A percentile compares a stretch with the other conserved stretches of the same genome.
phyloP scores from a whole-genome alignment of 164 flowering plant species.

The Piper betle region DNA sequence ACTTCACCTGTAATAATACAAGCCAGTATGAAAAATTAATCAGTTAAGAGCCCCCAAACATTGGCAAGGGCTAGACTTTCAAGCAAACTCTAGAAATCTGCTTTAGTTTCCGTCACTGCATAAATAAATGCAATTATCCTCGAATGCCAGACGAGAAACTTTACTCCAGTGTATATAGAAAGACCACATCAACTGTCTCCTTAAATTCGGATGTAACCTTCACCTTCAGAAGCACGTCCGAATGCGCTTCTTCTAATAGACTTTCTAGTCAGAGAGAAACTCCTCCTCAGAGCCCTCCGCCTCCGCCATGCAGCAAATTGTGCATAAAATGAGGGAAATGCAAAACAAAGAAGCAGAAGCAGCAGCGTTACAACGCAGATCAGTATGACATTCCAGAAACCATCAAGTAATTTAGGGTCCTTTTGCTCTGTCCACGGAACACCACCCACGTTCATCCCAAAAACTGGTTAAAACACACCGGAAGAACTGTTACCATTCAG shows the following conservation, averaged over 20 bases:
- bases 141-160: no score
- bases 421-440: slow-evolving; percentile 89
- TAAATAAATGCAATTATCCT: no score
- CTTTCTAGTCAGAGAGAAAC: slow-evolving; percentile 66
- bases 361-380: slow-evolving; percentile 49
- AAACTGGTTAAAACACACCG: slow-evolving; percentile 33
- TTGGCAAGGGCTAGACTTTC: no score
- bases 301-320: slow-evolving; percentile 46
- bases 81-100: no score
- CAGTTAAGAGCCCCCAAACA: no score
- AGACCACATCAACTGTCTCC: neutral
- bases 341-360: slow-evolving; percentile 56
- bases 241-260: slow-evolving; percentile 35
- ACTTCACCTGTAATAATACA: no score
- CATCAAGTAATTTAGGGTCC: slow-evolving; percentile 47
- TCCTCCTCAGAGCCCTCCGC: slow-evolving; percentile 36
- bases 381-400: slow-evolving; percentile 75
- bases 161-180: no score
- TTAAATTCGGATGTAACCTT: slow-evolving; percentile 36
- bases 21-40: no score
- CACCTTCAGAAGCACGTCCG: slow-evolving; percentile 22
- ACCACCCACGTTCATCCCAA: slow-evolving; percentile 99
- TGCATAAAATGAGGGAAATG: slow-evolving; percentile 45
- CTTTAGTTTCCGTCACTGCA: no score
- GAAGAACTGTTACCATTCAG: neutral